These are phyloP conservation scores for Dryas drummondii DNA, from an alignment of 306 rosid genomes.

Conservation along the genomic window DNA sequence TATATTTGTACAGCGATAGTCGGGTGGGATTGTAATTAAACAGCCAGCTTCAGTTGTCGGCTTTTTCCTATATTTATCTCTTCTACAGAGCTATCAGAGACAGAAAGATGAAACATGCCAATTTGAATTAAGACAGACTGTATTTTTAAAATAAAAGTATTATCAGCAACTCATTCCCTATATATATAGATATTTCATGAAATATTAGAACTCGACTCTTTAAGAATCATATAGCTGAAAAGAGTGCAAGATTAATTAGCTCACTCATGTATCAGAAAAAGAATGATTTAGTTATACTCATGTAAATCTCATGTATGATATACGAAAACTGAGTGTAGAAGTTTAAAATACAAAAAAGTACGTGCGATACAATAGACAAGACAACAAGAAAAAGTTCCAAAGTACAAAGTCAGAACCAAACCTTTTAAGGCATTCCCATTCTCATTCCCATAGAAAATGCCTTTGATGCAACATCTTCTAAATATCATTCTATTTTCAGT, in stretches of 20 bases:
- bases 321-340: constrained; percentile 1
- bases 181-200: constrained; percentile 22
- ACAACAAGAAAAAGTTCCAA: constrained; percentile 28
- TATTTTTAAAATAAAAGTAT: background rate
- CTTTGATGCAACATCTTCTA: constrained; percentile 87
- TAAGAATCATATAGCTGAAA: background rate
- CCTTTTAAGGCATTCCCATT: constrained; percentile 95
- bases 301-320: constrained; percentile 9
- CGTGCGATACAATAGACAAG: constrained; percentile 14
- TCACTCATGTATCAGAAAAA: background rate
- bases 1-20: constrained; percentile 3
- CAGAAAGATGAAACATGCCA: background rate
- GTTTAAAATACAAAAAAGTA: background rate
- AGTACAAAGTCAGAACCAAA: constrained; percentile 31
- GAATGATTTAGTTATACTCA: background rate
- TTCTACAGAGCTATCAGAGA: background rate
- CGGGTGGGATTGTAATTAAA: background rate
- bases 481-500: constrained; percentile 97
- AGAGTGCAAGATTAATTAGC: background rate
- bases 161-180: background rate
- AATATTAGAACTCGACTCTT: constrained; percentile 15
- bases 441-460: constrained; percentile 85
- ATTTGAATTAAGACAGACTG: background rate
- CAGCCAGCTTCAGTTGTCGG: background rate
- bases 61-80: background rate